Base-by-base conservation (phyloP, 129 eudicot genomes). In the Flaveria trinervia region DNA sequence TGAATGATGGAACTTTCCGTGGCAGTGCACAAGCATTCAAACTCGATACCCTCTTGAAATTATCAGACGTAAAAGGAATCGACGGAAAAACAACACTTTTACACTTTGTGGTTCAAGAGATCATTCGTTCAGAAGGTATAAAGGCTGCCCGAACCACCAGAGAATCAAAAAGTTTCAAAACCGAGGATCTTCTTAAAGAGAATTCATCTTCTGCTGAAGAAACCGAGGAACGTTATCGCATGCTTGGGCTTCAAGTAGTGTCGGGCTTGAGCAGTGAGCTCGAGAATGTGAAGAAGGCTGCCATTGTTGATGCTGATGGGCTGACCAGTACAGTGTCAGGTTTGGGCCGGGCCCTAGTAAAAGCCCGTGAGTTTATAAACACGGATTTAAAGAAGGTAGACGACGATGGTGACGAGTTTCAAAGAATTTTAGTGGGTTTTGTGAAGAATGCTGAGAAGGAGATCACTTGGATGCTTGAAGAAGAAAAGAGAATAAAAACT, bases 11-110 rank as follows among this genome's bases (percentile, higher is more conserved):
- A 72, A 95, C 99, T 12, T 95, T 86, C 67, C 96, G 97, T 26
- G 99, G 99, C 13, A 91, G 92, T 64, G 99, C 99, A 56, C 99
- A 95, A 83, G 99, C 99, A 45, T 95, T 95, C 46, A 95, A 95
- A 73, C 97, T 95, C 23, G 99, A 95, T 48, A 95, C 99, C 1
- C 96, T 95, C 20, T 78, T 95, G 67, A 95, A 95, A 55, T 68
- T 95, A 73, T 86, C 97, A 11, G 99, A 95, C 65, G 99, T 95
- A 0, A 95, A 85, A 85, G 97, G 96, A 80, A 82, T 83, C 46
- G 99, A 95, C 41, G 99, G 99, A 26, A 95, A 95, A 78, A 95
- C 97, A 25, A 95, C 99, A 5, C 89, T 95, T 70, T 74, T 95
- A 14, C 99, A 95, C 85, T 95, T 95, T 69, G 99, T 95, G 26